Evolutionary conservation across 2,329 filamentous ascomycete species (phyloP).

Genomic region (Aureobasidium sp.): DNA sequence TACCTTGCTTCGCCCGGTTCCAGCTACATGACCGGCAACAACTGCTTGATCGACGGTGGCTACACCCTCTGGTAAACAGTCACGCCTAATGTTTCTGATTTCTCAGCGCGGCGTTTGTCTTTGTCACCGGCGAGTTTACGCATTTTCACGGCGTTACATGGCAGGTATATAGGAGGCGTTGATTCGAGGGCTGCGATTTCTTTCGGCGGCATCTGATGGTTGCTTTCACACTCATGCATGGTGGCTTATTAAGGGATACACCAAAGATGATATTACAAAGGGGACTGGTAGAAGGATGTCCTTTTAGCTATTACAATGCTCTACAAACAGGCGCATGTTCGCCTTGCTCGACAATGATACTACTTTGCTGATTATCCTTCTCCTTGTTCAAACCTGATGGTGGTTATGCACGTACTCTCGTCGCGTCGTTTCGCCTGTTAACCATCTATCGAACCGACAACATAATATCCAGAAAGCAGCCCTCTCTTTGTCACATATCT

Average conservation of each 20-base stretch:
- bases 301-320: background rate
- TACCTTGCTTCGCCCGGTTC: slow-evolving; percentile 69
- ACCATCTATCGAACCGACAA: too few species aligned
- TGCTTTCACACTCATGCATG: background rate
- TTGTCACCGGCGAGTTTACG: background rate
- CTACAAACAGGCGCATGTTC: background rate
- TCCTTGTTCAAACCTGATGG: background rate
- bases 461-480: too few species aligned
- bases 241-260: background rate
- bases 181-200: background rate
- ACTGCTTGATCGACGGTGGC: slow-evolving; percentile 64
- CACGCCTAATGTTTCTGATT: background rate
- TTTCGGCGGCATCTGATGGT: background rate
- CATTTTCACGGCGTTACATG: slow-evolving; percentile 5
- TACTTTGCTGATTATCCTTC: background rate
- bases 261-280: background rate
- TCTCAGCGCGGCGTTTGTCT: slow-evolving; percentile 10
- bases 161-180: slow-evolving; percentile 14
- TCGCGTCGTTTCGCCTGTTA: background rate
- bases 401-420: too few species aligned
- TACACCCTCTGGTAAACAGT: slow-evolving; percentile 50
- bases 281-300: background rate
- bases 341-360: background rate
- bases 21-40: slow-evolving; percentile 70
- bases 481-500: background rate